A percentile compares a stretch with the other conserved stretches of the same genome.
Evolutionary conservation across 2,329 filamentous ascomycete species (phyloP).

Genomic region (Colletotrichum sp.): DNA sequence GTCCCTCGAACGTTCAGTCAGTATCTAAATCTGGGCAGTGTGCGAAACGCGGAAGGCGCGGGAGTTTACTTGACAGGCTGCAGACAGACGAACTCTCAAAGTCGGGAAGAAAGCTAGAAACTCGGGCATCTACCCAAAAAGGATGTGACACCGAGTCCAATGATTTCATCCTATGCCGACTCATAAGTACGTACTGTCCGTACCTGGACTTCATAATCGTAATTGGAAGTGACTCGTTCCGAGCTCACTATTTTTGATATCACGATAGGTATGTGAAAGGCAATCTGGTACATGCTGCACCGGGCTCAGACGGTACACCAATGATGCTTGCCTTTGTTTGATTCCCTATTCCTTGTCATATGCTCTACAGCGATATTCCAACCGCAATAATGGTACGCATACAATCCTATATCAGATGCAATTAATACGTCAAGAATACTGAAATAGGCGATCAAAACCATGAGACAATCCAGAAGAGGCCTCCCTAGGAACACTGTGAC

Average conservation of each 20-base stretch:
- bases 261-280: too few relatives aligned
- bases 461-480: background rate
- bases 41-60: background rate
- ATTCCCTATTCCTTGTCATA: too few relatives aligned
- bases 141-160: background rate
- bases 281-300: too few relatives aligned
- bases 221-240: background rate
- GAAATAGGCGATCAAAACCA: fast-evolving
- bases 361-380: too few relatives aligned
- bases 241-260: background rate
- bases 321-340: too few relatives aligned
- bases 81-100: background rate
- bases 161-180: background rate
- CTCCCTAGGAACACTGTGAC: background rate
- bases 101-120: background rate
- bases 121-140: background rate
- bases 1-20: background rate
- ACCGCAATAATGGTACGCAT: too few relatives aligned
- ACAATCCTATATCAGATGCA: too few relatives aligned
- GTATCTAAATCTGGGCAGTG: background rate
- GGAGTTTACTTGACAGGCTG: background rate
- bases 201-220: background rate
- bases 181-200: background rate
- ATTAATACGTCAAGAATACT: background rate
- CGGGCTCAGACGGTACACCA: background rate